phyloP scores from a whole-genome alignment of 139 green algal genomes.

The Micractinium conductrix region DNA sequence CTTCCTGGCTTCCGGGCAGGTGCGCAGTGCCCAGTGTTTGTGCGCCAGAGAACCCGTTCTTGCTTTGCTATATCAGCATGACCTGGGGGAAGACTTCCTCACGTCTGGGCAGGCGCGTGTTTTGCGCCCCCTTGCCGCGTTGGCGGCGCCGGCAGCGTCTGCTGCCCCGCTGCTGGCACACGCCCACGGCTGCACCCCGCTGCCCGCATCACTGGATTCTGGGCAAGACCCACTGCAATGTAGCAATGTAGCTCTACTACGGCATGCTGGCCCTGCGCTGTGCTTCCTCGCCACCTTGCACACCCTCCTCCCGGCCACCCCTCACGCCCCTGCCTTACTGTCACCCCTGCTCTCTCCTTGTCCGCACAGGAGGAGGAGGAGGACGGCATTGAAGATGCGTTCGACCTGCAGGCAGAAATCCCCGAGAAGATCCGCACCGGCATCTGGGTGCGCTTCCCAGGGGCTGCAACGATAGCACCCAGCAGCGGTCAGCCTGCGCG shows the following conservation, averaged over 20 bases:
- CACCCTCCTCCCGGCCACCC: too few species aligned
- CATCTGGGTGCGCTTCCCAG: slow-evolving; percentile 36
- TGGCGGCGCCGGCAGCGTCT: neutral
- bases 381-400: slow-evolving; percentile 96
- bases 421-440: slow-evolving; percentile 70
- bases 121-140: too few species aligned
- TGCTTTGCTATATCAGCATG: neutral
- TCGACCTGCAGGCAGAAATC: slow-evolving; percentile 96
- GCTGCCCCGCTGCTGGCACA: neutral
- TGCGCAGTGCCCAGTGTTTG: neutral
- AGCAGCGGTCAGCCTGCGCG: too few species aligned
- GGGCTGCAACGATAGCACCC: too few species aligned
- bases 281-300: too few species aligned
- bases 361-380: slow-evolving; percentile 60
- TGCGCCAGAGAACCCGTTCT: neutral
- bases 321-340: too few species aligned
- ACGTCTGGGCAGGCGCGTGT: too few species aligned
- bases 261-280: too few species aligned
- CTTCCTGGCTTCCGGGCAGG: slow-evolving; percentile 60
- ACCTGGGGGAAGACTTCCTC: neutral
- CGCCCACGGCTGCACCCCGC: neutral
- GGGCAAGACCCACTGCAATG: too few species aligned
- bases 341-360: too few species aligned
- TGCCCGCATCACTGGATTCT: neutral
- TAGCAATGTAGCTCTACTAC: too few species aligned